Evolutionary conservation across 139 green algal genomes (phyloP).

Genomic region (Klebsormidium nitens): DNA sequence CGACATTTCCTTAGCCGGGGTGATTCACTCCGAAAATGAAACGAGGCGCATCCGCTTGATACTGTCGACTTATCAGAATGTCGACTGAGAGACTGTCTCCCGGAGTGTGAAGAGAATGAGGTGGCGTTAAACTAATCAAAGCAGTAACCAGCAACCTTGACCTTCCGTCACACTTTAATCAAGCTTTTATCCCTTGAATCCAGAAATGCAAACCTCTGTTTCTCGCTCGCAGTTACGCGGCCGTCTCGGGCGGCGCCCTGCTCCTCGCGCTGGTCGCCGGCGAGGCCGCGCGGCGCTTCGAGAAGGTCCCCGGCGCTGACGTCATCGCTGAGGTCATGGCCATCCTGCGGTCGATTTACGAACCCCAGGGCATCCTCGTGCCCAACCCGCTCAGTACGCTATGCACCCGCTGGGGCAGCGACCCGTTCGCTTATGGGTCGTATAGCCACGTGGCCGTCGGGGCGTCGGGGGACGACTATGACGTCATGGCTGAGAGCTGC

Average conservation of each 20-base stretch:
- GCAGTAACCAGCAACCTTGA: no score
- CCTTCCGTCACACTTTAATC: no score
- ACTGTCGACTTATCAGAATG: no score
- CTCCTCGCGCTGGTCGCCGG: constrained; percentile 81
- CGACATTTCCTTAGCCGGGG: no score
- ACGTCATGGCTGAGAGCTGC: constrained; percentile 45
- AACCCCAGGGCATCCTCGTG: constrained; percentile 57
- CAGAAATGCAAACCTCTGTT: no score
- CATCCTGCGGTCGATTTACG: constrained; percentile 72
- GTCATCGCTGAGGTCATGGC: constrained; percentile 61
- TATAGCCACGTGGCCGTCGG: constrained; percentile 82
- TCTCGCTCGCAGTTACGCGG: constrained; percentile 14
- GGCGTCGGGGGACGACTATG: constrained; percentile 76
- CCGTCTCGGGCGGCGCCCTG: constrained; percentile 49
- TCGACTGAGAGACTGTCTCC: no score
- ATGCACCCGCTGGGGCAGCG: constrained; percentile 76
- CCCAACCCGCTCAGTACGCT: constrained; percentile 55
- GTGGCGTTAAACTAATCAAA: no score
- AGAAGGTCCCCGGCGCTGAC: constrained; percentile 46
- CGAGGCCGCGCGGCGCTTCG: constrained; percentile 54
- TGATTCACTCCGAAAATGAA: no score
- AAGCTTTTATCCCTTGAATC: no score
- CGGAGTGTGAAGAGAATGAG: no score
- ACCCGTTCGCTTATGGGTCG: constrained; percentile 71
- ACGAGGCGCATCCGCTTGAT: no score